A percentile compares a stretch with the other conserved stretches of the same genome.
Conservation (phyloP, 2,329 filamentous ascomycete species). For the Colletotrichum viniferum region DNA sequence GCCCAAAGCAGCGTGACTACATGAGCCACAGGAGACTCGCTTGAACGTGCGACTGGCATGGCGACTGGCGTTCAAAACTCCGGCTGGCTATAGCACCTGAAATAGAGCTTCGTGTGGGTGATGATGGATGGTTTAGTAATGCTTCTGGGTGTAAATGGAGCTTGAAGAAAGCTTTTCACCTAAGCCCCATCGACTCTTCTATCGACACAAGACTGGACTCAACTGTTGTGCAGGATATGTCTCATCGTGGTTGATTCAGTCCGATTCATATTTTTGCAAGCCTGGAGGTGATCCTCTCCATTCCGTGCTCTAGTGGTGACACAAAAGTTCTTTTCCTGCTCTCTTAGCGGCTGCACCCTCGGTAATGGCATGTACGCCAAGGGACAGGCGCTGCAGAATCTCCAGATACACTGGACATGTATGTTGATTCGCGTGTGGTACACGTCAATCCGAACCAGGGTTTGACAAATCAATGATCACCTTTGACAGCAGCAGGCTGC, state of each 20-base stretch:
- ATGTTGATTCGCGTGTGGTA: background rate
- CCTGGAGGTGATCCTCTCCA: background rate
- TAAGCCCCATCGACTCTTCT: no score
- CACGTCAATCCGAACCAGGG: background rate
- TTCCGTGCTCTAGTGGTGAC: background rate
- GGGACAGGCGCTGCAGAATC: background rate
- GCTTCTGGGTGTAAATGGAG: no score
- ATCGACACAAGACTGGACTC: no score
- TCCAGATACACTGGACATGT: background rate
- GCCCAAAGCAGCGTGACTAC: background rate
- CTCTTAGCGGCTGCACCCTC: background rate
- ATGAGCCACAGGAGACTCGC: background rate
- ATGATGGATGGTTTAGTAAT: no score
- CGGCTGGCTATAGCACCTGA: background rate
- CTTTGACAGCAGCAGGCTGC: no score
- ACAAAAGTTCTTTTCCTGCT: background rate
- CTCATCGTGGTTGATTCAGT: background rate
- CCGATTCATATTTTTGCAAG: no score
- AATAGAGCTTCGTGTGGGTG: no score
- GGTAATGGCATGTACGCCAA: background rate
- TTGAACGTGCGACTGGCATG: background rate
- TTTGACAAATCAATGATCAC: background rate
- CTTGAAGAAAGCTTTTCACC: no score
- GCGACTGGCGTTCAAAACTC: fast-evolving
- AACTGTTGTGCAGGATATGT: background rate